These are phyloP conservation scores for Athelia psychrophila DNA, from an alignment of 1,284 basidiomycete genomes.

Conservation along the genomic window DNA sequence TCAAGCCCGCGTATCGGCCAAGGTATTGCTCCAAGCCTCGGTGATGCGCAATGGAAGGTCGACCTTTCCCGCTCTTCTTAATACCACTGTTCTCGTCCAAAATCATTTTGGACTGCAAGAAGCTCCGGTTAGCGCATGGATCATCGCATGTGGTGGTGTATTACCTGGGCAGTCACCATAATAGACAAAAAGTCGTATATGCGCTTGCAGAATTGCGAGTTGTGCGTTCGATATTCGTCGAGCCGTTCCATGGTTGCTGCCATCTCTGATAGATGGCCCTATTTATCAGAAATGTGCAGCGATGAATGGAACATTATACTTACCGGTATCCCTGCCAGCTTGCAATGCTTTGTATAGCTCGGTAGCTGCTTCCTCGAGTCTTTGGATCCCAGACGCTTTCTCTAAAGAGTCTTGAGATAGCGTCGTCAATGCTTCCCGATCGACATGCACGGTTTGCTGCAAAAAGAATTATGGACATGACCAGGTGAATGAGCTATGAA, in stretches of 20 bases:
- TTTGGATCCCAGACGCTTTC: constrained; percentile 70
- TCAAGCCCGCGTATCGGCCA: constrained; percentile 85
- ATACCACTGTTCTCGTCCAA: constrained; percentile 61
- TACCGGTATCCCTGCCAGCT: constrained; percentile 86
- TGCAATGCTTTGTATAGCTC: constrained; percentile 95
- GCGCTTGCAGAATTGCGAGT: constrained; percentile 89
- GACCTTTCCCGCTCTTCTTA: constrained; percentile 37
- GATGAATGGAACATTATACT: constrained; percentile 8
- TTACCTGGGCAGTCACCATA: constrained; percentile 84
- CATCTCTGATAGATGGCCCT: constrained; percentile 60
- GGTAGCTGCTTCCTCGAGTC: constrained; percentile 80
- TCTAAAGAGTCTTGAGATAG: constrained; percentile 88
- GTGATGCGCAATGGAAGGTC: constrained; percentile 59
- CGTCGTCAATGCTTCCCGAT: constrained; percentile 69
- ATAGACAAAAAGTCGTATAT: constrained; percentile 87
- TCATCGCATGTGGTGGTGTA: constrained; percentile 5
- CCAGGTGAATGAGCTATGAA: constrained; percentile 2
- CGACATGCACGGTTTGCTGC: constrained; percentile 92
- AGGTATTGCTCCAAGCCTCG: constrained; percentile 77
- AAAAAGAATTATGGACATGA: constrained; percentile 7
- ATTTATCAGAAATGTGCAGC: constrained; percentile 2
- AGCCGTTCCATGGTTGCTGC: constrained; percentile 91
- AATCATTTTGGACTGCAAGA: constrained; percentile 65
- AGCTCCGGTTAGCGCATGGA: neutral
- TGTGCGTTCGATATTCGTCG: constrained; percentile 86